These are phyloP conservation scores for Achlya hypogyna DNA, from an alignment of 352 stramenopile species.

Conservation along the genomic window DNA sequence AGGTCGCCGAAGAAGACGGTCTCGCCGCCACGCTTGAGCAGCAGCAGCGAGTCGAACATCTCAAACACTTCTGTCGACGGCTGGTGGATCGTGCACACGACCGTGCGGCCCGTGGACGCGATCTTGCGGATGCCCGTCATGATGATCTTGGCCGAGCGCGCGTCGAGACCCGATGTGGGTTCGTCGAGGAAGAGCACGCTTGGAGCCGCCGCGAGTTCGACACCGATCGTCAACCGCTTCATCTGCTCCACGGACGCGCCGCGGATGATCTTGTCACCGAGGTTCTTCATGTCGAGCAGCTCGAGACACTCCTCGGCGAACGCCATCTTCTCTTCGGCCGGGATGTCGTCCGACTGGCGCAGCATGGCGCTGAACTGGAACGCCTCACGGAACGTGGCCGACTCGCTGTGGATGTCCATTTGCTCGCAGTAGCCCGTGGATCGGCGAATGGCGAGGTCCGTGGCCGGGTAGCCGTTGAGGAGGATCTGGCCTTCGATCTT, in stretches of 20 bases:
- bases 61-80: slow-evolving; percentile 81
- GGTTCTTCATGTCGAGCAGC: slow-evolving; percentile 36
- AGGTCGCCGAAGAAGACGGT: slow-evolving; percentile 54
- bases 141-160: slow-evolving; percentile 73
- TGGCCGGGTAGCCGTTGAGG: slow-evolving; percentile 39
- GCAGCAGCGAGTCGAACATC: slow-evolving; percentile 78
- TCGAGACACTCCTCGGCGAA: slow-evolving; percentile 50
- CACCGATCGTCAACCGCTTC: slow-evolving; percentile 69
- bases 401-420: slow-evolving; percentile 86
- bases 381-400: slow-evolving; percentile 81
- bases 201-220: slow-evolving; percentile 84
- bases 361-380: slow-evolving; percentile 86
- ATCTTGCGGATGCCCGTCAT: slow-evolving; percentile 86
- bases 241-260: slow-evolving; percentile 46
- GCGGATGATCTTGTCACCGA: slow-evolving; percentile 48
- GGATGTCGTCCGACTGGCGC: slow-evolving; percentile 32
- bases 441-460: slow-evolving; percentile 37
- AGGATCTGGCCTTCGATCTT: slow-evolving; percentile 60
- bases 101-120: slow-evolving; percentile 51
- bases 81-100: slow-evolving; percentile 91
- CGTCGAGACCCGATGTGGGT: slow-evolving; percentile 82
- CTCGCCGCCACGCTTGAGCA: slow-evolving; percentile 52
- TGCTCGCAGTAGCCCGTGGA: slow-evolving; percentile 64
- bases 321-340: slow-evolving; percentile 30
- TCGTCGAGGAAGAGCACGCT: slow-evolving; percentile 86